phyloP scores from a whole-genome alignment of 495 filamentous ascomycete genomes.

The Achaetomiella virescens region DNA sequence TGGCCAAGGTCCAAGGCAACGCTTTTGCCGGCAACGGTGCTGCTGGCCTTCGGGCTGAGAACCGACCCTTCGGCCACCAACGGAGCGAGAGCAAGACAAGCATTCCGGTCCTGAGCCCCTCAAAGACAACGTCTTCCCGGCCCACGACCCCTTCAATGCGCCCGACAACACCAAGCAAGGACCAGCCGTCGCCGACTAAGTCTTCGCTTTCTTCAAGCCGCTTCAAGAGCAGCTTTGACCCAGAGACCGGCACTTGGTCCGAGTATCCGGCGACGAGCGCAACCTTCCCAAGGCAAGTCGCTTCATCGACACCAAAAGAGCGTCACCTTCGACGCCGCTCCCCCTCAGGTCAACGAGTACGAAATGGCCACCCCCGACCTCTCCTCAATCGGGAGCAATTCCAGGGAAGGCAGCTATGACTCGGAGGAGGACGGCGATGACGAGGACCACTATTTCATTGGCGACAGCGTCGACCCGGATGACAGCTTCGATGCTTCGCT shows the following conservation, averaged over 20 bases:
- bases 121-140: conserved; percentile 27
- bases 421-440: conserved; percentile 68
- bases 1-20: conserved; percentile 66
- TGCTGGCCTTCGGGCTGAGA: conserved; percentile 41
- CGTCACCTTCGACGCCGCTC: conserved; percentile 90
- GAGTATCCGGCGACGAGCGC: conserved; percentile 48
- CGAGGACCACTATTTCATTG: conserved; percentile 64
- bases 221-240: conserved; percentile 67
- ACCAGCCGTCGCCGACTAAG: conserved; percentile 72
- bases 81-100: conserved; percentile 44
- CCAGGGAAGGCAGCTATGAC: conserved; percentile 86
- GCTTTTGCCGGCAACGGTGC: conserved; percentile 46
- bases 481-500: conserved; percentile 92
- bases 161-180: conserved; percentile 61
- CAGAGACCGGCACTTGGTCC: conserved; percentile 65
- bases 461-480: conserved; percentile 62
- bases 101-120: conserved; percentile 38
- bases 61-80: conserved; percentile 33
- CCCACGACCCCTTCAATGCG: conserved; percentile 16
- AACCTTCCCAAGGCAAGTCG: conserved; percentile 50
- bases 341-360: conserved; percentile 92
- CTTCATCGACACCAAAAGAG: conserved; percentile 84
- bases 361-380: conserved; percentile 95
- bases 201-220: conserved; percentile 71
- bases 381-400: conserved; percentile 80